These are phyloP conservation scores for Leccinellum rugosiceps DNA, from an alignment of 768 basidiomycete species.

Conservation along the genomic window DNA sequence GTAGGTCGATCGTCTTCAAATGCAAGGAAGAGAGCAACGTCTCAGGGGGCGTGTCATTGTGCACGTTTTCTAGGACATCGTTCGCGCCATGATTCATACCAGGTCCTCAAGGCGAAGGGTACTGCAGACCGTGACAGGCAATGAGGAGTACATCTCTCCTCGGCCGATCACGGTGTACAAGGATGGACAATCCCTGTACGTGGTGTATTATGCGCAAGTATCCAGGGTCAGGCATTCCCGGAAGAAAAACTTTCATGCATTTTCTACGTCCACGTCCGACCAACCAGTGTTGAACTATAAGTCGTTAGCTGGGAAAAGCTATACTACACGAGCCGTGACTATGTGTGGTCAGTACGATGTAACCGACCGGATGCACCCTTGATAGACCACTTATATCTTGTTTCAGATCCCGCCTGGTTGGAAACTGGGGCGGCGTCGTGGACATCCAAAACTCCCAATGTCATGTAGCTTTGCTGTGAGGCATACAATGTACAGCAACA, in stretches of 20 bases:
- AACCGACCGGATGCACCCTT: not conserved
- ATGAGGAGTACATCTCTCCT: slow-evolving; percentile 44
- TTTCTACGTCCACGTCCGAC: slow-evolving; percentile 68
- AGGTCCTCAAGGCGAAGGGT: slow-evolving; percentile 25
- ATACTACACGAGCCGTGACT: slow-evolving; percentile 69
- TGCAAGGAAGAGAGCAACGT: slow-evolving; percentile 32
- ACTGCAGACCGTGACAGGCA: slow-evolving; percentile 6
- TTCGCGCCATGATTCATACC: slow-evolving; percentile 23
- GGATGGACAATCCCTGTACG: slow-evolving; percentile 45
- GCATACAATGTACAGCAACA: too few species aligned
- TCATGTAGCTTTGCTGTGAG: too few species aligned
- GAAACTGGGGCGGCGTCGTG: slow-evolving; percentile 70
- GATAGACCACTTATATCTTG: not conserved
- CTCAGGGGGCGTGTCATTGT: slow-evolving; percentile 29
- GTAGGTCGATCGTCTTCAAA: slow-evolving; percentile 32
- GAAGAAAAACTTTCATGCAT: slow-evolving; percentile 69
- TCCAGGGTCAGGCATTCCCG: slow-evolving; percentile 39
- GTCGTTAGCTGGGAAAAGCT: slow-evolving; percentile 52
- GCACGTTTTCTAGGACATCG: slow-evolving; percentile 22
- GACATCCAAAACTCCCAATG: slow-evolving; percentile 68
- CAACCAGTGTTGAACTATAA: slow-evolving; percentile 49
- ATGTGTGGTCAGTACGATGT: slow-evolving; percentile 50
- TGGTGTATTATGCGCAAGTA: slow-evolving; percentile 60
- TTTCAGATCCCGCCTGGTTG: slow-evolving; percentile 47
- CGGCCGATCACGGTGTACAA: slow-evolving; percentile 42